These are phyloP conservation scores for Excoecaria agallocha DNA, from an alignment of 345 rosid species.

Conservation along the genomic window DNA sequence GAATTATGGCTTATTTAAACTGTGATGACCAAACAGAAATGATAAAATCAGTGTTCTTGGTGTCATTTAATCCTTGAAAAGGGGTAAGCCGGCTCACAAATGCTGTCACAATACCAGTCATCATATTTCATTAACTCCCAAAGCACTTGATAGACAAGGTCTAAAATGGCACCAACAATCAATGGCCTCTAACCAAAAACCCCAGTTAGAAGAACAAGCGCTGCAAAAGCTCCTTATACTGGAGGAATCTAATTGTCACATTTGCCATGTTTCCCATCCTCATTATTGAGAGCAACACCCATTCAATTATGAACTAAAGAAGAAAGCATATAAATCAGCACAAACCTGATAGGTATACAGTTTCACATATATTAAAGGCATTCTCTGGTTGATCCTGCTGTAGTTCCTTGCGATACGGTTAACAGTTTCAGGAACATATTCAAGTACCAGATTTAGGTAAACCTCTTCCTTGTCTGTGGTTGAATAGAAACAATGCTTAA, in stretches of 20 bases:
- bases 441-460: constrained; percentile 93
- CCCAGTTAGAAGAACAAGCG: not conserved
- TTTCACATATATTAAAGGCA: constrained; percentile 92
- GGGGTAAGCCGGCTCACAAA: not conserved
- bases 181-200: not conserved
- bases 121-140: not conserved
- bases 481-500: constrained; percentile 88
- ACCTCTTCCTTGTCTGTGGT: constrained; percentile 94
- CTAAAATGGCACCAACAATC: no score
- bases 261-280: not conserved
- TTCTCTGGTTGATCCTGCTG: constrained; percentile 73
- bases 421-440: constrained; percentile 91
- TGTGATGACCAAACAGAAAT: not conserved
- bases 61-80: not conserved
- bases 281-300: constrained; percentile 1
- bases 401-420: constrained; percentile 74
- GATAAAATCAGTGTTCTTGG: not conserved
- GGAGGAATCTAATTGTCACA: not conserved
- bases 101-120: not conserved
- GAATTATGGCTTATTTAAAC: not conserved
- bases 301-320: not conserved
- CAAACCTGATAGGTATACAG: constrained; percentile 91
- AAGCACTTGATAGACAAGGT: not conserved
- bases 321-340: constrained; percentile 11
- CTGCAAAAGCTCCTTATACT: not conserved